Conservation (phyloP, 805 yeast genomes). For the Scheffersomyces stipitis region DNA sequence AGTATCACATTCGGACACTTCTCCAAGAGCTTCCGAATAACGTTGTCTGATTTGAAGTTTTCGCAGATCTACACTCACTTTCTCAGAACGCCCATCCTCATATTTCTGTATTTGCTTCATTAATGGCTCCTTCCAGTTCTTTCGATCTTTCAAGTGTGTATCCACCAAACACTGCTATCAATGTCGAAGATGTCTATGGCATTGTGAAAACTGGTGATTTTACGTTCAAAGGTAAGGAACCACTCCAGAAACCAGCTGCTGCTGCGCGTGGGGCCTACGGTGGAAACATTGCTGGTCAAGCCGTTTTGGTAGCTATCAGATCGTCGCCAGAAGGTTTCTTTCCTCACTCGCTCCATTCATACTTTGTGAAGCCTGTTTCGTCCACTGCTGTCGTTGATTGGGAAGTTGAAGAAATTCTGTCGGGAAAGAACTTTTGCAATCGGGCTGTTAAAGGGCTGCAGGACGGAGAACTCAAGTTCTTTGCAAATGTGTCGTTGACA, state of each 20-base stretch:
- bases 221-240: constrained; percentile 21
- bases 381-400: constrained; percentile 21
- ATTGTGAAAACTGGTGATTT: constrained; percentile 14
- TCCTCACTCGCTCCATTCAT: constrained; percentile 38
- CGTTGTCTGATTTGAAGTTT: background rate
- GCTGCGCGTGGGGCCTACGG: constrained; percentile 31
- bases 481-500: constrained; percentile 36
- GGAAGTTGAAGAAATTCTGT: constrained; percentile 31
- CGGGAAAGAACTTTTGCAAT: constrained; percentile 38
- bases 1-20: too few relatives aligned
- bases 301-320: constrained; percentile 31
- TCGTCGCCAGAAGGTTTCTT: constrained; percentile 27
- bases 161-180: constrained; percentile 3
- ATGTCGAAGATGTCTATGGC: constrained; percentile 13
- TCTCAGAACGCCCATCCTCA: too few relatives aligned
- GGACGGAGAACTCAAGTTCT: constrained; percentile 22
- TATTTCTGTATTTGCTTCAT: too few relatives aligned
- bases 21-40: too few relatives aligned
- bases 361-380: constrained; percentile 22
- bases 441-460: constrained; percentile 28
- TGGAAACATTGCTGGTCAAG: constrained; percentile 36
- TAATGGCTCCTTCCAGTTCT: too few relatives aligned
- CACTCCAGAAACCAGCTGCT: constrained; percentile 30
- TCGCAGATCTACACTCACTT: too few relatives aligned
- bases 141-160: too few relatives aligned